Evolutionary conservation across 140 eudicot genomes (phyloP), one percentile per base, ranked within the genome.

Genomic region (Anethum foeniculum): DNA sequence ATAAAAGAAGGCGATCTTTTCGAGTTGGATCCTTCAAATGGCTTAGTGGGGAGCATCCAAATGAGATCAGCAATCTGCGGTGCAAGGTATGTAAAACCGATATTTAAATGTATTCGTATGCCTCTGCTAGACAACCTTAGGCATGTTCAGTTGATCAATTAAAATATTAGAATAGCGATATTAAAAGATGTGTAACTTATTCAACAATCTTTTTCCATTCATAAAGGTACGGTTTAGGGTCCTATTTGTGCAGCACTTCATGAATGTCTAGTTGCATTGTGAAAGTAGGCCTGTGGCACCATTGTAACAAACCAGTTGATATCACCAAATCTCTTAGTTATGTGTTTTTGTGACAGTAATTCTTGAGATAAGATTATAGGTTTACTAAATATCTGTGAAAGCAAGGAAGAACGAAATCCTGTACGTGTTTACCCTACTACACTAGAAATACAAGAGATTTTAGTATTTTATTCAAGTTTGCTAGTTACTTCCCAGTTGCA

Each of bases 1-100:
- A 95, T 83, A 95, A 92, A 87, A 86, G 91, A 86, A 92, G 99
- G 87, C 92, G 99, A 16, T 74, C 88, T 69, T 95, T 95, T 84
- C 97, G 90, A 79, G 99, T 90, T 79, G 99, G 99, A 76, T 92
- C 97, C 27, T 85, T 95, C 80, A 90, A 87, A 85, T 95, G 97
- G 97, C 82, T 95, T 49, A 68, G 87, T 71, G 97, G 92, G 75
- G 81, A 87, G 74, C 87, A 86, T 86, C 93, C 96, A 28, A 60
- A 72, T 34, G 68, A 84, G 73, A 74, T 86, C 46, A 78, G 82
- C 76, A 91, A 87, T 52, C 88, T 92, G 69, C 89, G 80, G 81
- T 95, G 99, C 95, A 95, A 95, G 99, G 98, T 94, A 90, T 18
- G 19, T 6, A 7, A 46, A 46, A 25, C 12, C 48, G 10, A 25